Conservation (phyloP, 352 stramenopile genomes). For the Peronospora belbahrii region DNA sequence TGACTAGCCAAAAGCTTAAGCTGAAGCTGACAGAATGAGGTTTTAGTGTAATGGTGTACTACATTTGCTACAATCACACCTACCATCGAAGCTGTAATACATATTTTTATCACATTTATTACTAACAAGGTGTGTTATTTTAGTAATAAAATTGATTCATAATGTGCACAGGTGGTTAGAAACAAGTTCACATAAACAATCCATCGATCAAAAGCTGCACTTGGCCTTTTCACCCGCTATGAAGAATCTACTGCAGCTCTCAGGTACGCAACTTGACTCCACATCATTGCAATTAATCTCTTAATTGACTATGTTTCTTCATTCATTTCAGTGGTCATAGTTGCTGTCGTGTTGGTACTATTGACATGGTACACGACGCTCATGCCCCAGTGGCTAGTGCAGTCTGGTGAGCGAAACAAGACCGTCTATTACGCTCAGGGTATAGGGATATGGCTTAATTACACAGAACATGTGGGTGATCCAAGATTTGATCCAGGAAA, state of each 20-base stretch:
- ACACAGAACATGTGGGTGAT: conserved; percentile 68
- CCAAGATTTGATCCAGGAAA: conserved; percentile 61
- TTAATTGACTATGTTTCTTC: not conserved
- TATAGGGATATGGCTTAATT: conserved; percentile 77
- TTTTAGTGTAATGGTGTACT: too few species aligned
- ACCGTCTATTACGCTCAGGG: conserved; percentile 69
- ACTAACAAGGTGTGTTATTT: too few species aligned
- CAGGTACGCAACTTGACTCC: conserved; percentile 11
- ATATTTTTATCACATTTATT: too few species aligned
- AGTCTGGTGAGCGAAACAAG: conserved; percentile 42
- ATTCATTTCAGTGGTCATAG: conserved; percentile 36
- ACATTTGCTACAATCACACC: too few species aligned
- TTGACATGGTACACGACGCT: conserved; percentile 69
- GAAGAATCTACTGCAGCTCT: conserved; percentile 41
- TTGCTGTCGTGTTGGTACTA: conserved; percentile 37
- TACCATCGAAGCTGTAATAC: too few species aligned
- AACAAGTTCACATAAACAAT: too few species aligned
- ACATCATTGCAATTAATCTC: not conserved
- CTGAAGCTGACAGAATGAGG: too few species aligned
- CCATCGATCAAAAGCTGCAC: not conserved
- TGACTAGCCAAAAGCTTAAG: too few species aligned
- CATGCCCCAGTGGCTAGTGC: conserved; percentile 55
- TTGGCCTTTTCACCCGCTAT: conserved; percentile 13
- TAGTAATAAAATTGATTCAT: too few species aligned
- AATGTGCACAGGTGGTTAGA: too few species aligned